Conservation (phyloP, 1,284 basidiomycete species). For the Kwoniella shivajii region DNA sequence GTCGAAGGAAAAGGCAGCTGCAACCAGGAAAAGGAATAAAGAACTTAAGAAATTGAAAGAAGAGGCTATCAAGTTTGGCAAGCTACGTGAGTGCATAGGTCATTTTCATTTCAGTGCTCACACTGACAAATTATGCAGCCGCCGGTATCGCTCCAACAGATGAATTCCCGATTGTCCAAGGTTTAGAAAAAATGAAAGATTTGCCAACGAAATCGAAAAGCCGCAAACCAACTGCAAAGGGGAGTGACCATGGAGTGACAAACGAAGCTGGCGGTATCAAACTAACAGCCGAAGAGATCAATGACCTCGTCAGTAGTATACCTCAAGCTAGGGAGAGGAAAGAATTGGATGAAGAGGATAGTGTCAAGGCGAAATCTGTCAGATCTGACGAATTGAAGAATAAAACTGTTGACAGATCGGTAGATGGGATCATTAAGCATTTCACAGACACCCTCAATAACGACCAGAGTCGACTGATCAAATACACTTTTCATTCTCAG, state of each 20-base stretch:
- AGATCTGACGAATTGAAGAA: too few relatives aligned
- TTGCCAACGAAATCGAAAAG: slow-evolving; percentile 20
- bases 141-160: slow-evolving; percentile 5
- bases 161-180: slow-evolving; percentile 30
- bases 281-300: background rate
- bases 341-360: background rate
- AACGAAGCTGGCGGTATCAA: background rate
- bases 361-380: too few relatives aligned
- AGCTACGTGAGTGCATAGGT: slow-evolving; percentile 25
- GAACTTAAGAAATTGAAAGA: background rate
- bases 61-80: slow-evolving; percentile 21
- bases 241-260: too few relatives aligned
- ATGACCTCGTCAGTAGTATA: background rate
- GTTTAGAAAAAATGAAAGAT: slow-evolving; percentile 26
- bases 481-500: too few relatives aligned
- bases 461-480: too few relatives aligned
- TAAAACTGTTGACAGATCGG: too few relatives aligned
- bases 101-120: background rate
- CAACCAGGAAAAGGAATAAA: slow-evolving; percentile 3
- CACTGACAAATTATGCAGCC: background rate
- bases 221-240: background rate
- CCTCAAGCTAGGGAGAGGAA: background rate
- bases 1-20: slow-evolving; percentile 10
- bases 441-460: too few relatives aligned
- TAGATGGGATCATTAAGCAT: too few relatives aligned